Conservation (phyloP, 2,329 filamentous ascomycete genomes). For the Trichoderma oligosporum region DNA sequence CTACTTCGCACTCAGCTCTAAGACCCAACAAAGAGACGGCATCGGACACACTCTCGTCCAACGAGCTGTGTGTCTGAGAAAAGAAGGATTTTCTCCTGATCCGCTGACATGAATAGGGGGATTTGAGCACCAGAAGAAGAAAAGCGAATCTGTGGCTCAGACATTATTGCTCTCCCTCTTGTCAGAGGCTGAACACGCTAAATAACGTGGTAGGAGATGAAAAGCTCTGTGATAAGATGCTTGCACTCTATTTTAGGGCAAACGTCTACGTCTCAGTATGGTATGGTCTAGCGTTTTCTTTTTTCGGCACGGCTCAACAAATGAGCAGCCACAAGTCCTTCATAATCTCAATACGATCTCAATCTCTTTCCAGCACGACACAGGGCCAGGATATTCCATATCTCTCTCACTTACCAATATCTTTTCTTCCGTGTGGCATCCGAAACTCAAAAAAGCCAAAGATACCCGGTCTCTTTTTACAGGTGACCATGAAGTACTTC, state of each 20-base stretch:
- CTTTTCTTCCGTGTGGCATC: too few relatives aligned
- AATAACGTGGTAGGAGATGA: neutral
- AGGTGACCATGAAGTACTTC: too few relatives aligned
- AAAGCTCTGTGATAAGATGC: constrained; percentile 5
- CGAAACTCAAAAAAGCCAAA: too few relatives aligned
- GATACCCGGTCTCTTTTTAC: too few relatives aligned
- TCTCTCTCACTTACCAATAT: too few relatives aligned
- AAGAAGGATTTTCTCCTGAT: constrained; percentile 6
- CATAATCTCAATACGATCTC: neutral
- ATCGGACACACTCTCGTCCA: neutral
- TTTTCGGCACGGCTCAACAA: constrained; percentile 1
- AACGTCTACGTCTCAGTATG: constrained; percentile 3
- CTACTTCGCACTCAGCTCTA: neutral
- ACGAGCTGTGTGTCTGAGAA: constrained; percentile 4
- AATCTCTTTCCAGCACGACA: constrained; percentile 1
- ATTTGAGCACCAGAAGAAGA: too few relatives aligned
- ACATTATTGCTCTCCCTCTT: neutral
- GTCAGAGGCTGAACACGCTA: too few relatives aligned
- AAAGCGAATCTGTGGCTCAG: neutral
- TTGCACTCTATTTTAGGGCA: neutral
- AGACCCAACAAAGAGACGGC: neutral
- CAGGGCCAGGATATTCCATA: too few relatives aligned
- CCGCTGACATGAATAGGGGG: neutral
- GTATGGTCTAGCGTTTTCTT: neutral
- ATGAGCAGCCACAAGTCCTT: constrained; percentile 1